phyloP scores from a whole-genome alignment of 768 basidiomycete species.

The Sarcomyxa edulis region DNA sequence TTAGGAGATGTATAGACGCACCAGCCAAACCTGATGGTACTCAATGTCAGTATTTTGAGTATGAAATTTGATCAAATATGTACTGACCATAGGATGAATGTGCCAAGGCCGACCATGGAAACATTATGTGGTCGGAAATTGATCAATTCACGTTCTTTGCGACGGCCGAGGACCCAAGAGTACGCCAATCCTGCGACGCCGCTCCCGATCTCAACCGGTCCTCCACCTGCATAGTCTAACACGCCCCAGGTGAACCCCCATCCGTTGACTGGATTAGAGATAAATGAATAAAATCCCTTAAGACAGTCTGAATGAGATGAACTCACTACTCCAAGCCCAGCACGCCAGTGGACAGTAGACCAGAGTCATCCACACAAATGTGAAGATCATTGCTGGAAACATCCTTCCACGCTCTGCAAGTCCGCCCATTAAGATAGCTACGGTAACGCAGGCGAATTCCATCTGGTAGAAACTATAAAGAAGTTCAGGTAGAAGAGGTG shows the following conservation, averaged over 20 bases:
- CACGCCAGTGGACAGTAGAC: conserved; percentile 86
- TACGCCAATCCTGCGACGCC: conserved; percentile 84
- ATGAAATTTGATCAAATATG: too few relatives aligned
- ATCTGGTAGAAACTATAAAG: conserved; percentile 86
- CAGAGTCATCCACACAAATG: conserved; percentile 80
- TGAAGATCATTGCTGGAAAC: conserved; percentile 74
- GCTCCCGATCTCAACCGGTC: conserved; percentile 84
- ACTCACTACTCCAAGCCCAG: conserved; percentile 77
- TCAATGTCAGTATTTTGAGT: too few relatives aligned
- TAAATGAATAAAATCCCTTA: too few relatives aligned
- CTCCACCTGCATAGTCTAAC: conserved; percentile 79
- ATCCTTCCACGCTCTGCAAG: conserved; percentile 86
- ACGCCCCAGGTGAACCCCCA: conserved; percentile 87
- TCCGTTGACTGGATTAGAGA: too few relatives aligned
- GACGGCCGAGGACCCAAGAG: conserved; percentile 81
- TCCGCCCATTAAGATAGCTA: conserved; percentile 71
- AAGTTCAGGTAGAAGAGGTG: conserved; percentile 74
- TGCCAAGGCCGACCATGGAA: conserved; percentile 76
- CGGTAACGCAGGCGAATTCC: conserved; percentile 82
- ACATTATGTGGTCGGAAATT: conserved; percentile 91
- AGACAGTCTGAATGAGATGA: too few relatives aligned
- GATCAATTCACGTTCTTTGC: conserved; percentile 63
- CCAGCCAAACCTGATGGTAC: too few relatives aligned
- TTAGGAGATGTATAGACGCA: not conserved
- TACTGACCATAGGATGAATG: conserved; percentile 86